These are phyloP conservation scores for Penicillium sp. DNA, from an alignment of 2,329 filamentous ascomycete species.

Conservation along the genomic window DNA sequence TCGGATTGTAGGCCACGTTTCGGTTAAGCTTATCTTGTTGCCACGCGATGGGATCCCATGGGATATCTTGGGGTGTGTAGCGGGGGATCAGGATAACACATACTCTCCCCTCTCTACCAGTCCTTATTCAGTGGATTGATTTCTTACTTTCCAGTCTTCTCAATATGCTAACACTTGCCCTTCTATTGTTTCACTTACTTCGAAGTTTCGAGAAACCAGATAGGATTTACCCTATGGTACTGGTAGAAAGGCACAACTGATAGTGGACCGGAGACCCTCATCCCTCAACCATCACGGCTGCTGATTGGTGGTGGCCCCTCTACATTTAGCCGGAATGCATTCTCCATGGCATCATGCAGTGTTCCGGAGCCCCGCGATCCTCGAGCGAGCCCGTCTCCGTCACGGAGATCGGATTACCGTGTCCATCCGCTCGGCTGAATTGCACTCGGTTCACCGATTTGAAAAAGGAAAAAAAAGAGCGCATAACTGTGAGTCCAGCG, in stretches of 20 bases:
- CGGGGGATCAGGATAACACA: too few species aligned
- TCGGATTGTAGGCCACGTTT: not conserved
- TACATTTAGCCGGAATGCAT: constrained; percentile 17
- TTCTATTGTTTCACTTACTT: too few species aligned
- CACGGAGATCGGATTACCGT: constrained; percentile 1
- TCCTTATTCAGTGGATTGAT: too few species aligned
- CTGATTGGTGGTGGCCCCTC: not conserved
- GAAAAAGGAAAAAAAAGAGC: not conserved
- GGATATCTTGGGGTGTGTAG: too few species aligned
- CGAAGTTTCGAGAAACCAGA: not conserved
- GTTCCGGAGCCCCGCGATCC: not conserved
- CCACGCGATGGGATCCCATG: not conserved
- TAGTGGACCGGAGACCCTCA: too few species aligned
- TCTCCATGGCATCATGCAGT: not conserved
- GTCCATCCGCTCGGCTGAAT: constrained; percentile 4
- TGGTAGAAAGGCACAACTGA: not conserved
- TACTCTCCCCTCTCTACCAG: too few species aligned
- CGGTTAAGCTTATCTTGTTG: not conserved
- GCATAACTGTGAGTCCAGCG: not conserved
- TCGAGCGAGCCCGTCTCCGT: not conserved
- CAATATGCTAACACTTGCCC: too few species aligned
- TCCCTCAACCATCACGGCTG: too few species aligned
- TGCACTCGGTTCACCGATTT: constrained; percentile 1
- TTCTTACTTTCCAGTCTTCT: too few species aligned
- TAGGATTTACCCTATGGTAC: too few species aligned